phyloP scores from a whole-genome alignment of 805 yeast genomes.

The Metschnikowia hibisci region DNA sequence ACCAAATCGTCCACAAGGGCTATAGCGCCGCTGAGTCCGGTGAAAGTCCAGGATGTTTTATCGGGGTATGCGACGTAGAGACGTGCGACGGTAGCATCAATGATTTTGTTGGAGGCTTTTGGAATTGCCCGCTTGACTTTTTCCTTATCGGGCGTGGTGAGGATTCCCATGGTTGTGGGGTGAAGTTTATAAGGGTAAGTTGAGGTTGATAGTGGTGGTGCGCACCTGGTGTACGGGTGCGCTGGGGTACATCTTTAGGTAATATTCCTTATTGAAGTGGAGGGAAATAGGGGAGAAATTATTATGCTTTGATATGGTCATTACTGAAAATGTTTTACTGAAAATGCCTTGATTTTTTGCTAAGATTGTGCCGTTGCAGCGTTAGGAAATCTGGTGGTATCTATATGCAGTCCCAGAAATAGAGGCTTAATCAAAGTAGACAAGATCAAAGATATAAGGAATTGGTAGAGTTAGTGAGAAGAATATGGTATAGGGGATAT shows the following conservation, averaged over 20 bases:
- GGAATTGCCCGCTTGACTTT: constrained; percentile 87
- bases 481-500: no score
- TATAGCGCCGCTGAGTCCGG: constrained; percentile 87
- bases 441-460: no score
- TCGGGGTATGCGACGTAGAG: constrained; percentile 89
- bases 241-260: no score
- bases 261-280: no score
- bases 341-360: no score
- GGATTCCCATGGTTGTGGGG: constrained; percentile 29
- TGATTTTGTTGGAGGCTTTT: constrained; percentile 77
- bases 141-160: constrained; percentile 67
- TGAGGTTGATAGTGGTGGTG: background rate
- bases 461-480: no score
- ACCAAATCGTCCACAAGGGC: constrained; percentile 87
- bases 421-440: no score
- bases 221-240: background rate
- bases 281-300: background rate
- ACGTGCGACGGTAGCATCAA: constrained; percentile 88
- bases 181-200: background rate
- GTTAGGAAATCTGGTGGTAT: no score
- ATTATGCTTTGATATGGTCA: background rate
- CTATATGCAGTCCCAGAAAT: no score
- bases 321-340: background rate
- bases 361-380: no score
- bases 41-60: constrained; percentile 73